Evolutionary conservation across 805 yeast genomes (phyloP).

Genomic region (Kodamaea fukazawae): DNA sequence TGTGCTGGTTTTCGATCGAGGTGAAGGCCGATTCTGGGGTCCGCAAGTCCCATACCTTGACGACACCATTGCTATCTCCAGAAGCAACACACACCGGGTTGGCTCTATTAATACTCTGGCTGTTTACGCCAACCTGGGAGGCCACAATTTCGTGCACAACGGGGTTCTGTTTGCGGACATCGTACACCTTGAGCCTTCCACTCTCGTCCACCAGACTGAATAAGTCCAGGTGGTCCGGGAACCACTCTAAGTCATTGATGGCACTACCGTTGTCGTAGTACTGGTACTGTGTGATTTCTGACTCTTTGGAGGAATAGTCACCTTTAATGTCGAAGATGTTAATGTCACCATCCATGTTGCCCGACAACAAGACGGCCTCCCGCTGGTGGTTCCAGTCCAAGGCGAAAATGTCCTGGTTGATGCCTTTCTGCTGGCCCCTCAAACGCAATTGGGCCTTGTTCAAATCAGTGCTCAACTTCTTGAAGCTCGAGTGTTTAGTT

Average conservation of each 20-base stretch:
- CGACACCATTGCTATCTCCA: constrained; percentile 59
- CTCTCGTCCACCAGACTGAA: constrained; percentile 70
- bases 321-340: constrained; percentile 65
- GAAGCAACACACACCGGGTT: constrained; percentile 60
- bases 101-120: constrained; percentile 57
- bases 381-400: constrained; percentile 67
- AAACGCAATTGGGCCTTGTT: constrained; percentile 52
- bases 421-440: constrained; percentile 22
- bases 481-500: constrained; percentile 63
- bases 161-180: constrained; percentile 39
- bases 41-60: constrained; percentile 69
- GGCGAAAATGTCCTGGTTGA: constrained; percentile 61
- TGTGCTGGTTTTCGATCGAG: constrained; percentile 24
- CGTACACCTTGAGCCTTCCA: constrained; percentile 49
- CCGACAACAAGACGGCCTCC: constrained; percentile 60
- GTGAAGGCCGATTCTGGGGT: constrained; percentile 7
- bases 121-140: constrained; percentile 45
- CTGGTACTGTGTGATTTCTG: constrained; percentile 1
- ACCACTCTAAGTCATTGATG: constrained; percentile 73
- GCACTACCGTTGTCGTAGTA: constrained; percentile 39
- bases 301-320: constrained; percentile 21
- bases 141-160: not conserved
- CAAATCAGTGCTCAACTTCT: constrained; percentile 25
- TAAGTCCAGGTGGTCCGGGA: constrained; percentile 56
- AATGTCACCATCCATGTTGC: constrained; percentile 61